Conservation (phyloP, 2,329 filamentous ascomycete species). For the Aureobasidium sp. region DNA sequence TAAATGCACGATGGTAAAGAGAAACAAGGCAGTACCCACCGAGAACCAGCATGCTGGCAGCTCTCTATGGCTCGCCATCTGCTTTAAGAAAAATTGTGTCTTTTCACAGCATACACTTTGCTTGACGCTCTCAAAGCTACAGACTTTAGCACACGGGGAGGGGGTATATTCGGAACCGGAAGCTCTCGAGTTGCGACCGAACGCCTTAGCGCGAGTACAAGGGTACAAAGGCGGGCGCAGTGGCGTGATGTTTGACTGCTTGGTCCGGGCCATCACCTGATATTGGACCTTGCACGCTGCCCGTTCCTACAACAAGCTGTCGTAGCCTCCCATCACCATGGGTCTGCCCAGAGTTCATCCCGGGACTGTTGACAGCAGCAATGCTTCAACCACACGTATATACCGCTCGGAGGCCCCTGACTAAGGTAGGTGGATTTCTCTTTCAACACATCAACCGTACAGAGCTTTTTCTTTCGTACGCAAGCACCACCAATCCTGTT, state of each 20-base stretch:
- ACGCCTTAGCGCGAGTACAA: constrained; percentile 7
- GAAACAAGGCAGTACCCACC: too few species aligned
- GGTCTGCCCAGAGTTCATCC: constrained; percentile 6
- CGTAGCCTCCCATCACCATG: constrained; percentile 9
- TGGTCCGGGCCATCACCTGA: constrained; percentile 13
- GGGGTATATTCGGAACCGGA: not conserved
- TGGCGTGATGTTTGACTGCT: constrained; percentile 13
- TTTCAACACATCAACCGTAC: not conserved
- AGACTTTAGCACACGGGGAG: too few species aligned
- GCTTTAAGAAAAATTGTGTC: too few species aligned
- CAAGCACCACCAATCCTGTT: not conserved
- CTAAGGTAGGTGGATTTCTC: constrained; percentile 10
- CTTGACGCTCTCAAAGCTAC: too few species aligned
- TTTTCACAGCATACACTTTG: too few species aligned
- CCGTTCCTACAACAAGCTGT: constrained; percentile 13
- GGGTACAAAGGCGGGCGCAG: not conserved
- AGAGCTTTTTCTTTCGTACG: constrained; percentile 8
- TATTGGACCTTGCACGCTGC: constrained; percentile 13
- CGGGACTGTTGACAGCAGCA: constrained; percentile 5
- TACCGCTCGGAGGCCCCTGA: not conserved
- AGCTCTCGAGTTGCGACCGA: not conserved
- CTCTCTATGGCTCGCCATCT: too few species aligned
- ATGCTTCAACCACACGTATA: constrained; percentile 1
- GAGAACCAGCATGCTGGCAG: too few species aligned
- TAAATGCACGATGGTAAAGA: too few species aligned